Percentiles rank a stretch among this genome's conserved stretches.
phyloP scores from a whole-genome alignment of 2,329 filamentous ascomycete genomes.

The Xenoacremonium recifei region DNA sequence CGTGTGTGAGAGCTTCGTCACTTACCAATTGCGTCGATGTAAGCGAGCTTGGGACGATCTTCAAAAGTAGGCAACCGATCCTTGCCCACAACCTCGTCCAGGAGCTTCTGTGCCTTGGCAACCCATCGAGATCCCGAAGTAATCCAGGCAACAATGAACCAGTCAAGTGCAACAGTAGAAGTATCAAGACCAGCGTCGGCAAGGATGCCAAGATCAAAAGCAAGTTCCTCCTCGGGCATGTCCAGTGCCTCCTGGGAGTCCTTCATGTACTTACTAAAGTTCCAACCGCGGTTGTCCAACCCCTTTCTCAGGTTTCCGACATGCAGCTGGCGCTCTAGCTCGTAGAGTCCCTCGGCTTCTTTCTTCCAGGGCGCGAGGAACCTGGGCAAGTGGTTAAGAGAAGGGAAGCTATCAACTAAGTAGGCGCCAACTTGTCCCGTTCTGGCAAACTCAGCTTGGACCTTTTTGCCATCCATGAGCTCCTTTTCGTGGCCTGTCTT shows the following conservation, averaged over 20 bases:
- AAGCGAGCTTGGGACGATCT: conserved; percentile 44
- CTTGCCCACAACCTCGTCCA: conserved; percentile 42
- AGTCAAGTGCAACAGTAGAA: conserved; percentile 26
- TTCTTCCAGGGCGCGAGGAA: conserved; percentile 35
- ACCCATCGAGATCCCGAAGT: conserved; percentile 39
- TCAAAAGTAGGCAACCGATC: conserved; percentile 40
- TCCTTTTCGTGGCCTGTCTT: conserved; percentile 21
- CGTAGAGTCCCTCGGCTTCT: conserved; percentile 29
- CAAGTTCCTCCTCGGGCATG: conserved; percentile 29
- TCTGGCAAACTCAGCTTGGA: conserved; percentile 24
- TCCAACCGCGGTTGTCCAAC: conserved; percentile 26
- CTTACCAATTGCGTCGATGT: conserved; percentile 31
- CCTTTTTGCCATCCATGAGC: conserved; percentile 20
- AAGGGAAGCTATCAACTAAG: conserved; percentile 41
- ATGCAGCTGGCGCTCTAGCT: conserved; percentile 33
- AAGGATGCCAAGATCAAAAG: conserved; percentile 31
- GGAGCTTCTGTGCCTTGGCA: conserved; percentile 39
- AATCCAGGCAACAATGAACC: conserved; percentile 45
- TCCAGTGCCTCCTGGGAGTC: conserved; percentile 13
- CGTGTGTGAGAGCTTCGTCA: too few relatives aligned
- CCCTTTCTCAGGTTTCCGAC: conserved; percentile 22
- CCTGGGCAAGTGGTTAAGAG: conserved; percentile 38
- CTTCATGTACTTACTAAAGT: conserved; percentile 28
- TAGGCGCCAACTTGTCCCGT: conserved; percentile 30
- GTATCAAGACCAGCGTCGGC: conserved; percentile 33